These are phyloP conservation scores for Pseudovirgaria hyperparasitica DNA, from an alignment of 2,329 filamentous ascomycete species.

Conservation along the genomic window DNA sequence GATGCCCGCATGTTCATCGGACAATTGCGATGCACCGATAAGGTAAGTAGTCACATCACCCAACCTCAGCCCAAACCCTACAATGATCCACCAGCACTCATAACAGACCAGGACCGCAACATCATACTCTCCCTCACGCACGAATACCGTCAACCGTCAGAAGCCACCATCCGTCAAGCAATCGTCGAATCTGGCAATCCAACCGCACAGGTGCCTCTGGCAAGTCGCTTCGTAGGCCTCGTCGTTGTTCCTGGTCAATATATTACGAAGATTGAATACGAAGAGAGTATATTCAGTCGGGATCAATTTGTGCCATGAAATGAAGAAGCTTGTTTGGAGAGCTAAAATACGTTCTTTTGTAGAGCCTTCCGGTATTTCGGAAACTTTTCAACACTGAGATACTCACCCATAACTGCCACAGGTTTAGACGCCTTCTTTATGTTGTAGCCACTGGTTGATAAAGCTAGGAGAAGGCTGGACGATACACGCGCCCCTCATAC, in stretches of 20 bases:
- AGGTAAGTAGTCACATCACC: constrained; percentile 40
- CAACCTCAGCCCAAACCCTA: no score
- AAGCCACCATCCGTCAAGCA: constrained; percentile 28
- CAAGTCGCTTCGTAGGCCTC: constrained; percentile 73
- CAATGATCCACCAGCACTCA: constrained; percentile 1
- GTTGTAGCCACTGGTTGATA: no score
- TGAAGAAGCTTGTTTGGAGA: no score
- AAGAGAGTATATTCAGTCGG: constrained; percentile 37
- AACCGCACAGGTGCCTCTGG: constrained; percentile 55
- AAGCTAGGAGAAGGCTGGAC: no score
- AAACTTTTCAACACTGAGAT: no score
- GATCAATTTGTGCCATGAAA: constrained; percentile 5
- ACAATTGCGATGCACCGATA: constrained; percentile 87
- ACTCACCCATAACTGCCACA: no score
- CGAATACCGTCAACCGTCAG: constrained; percentile 68
- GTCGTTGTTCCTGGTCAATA: constrained; percentile 81
- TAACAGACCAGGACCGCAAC: constrained; percentile 59
- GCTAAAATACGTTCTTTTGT: no score
- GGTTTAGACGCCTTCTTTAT: no score
- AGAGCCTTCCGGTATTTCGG: no score
- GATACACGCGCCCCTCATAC: no score
- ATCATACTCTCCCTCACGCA: constrained; percentile 75
- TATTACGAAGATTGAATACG: constrained; percentile 77
- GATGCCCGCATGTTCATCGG: constrained; percentile 85
- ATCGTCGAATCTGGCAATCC: constrained; percentile 20